Conservation (phyloP, 148 eudicot species). For the Camellia sinensis region DNA sequence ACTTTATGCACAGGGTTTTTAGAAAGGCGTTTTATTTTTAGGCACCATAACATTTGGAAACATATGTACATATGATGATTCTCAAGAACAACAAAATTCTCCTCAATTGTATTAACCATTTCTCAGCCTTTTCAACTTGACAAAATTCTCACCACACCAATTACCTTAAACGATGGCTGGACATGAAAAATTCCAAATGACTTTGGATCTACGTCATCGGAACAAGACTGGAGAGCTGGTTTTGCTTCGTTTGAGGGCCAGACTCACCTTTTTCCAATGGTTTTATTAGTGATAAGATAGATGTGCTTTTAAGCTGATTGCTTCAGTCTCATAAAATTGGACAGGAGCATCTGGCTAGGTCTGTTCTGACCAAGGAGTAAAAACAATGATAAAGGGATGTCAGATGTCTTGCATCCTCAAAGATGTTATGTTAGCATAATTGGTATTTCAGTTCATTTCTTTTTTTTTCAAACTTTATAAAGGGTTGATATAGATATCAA, state of each 20-base stretch:
- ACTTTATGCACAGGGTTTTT: background rate
- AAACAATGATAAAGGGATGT: background rate
- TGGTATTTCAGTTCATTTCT: background rate
- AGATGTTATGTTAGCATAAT: background rate
- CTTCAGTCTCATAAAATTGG: background rate
- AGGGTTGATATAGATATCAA: background rate
- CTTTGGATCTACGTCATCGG: background rate
- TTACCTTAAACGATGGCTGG: background rate
- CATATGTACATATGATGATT: background rate
- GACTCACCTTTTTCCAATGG: background rate
- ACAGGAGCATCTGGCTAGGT: background rate
- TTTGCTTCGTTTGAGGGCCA: background rate
- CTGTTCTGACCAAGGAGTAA: background rate
- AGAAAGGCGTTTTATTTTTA: background rate
- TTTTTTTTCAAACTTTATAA: background rate
- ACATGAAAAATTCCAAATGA: background rate
- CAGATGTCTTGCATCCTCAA: background rate
- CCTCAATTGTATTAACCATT: background rate
- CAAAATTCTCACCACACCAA: background rate
- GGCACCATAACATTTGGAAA: background rate
- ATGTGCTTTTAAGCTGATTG: background rate
- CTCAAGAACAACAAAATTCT: background rate
- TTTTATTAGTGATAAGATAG: background rate
- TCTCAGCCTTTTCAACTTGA: background rate
- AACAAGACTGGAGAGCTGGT: constrained; percentile 1